These are phyloP conservation scores for Tremella yokohamensis DNA, from an alignment of 768 basidiomycete genomes.

Conservation along the genomic window DNA sequence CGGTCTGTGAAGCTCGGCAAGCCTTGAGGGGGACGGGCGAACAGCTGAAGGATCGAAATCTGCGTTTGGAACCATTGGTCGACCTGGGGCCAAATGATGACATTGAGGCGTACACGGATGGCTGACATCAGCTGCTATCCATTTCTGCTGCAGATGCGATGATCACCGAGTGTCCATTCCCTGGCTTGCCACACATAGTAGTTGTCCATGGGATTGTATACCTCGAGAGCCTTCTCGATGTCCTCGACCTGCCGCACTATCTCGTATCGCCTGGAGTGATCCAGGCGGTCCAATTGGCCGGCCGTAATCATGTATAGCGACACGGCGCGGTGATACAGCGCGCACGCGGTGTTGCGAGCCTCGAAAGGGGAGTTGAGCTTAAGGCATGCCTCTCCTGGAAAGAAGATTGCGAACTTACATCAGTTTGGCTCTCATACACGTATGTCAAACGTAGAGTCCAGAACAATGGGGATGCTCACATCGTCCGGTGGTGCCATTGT, in stretches of 20 bases:
- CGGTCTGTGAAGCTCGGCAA: neutral
- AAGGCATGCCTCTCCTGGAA: neutral
- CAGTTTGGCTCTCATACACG: conserved; percentile 2
- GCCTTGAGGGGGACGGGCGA: neutral
- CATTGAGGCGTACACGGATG: neutral
- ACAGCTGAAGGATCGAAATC: neutral
- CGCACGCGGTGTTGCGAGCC: neutral
- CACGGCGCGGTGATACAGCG: neutral
- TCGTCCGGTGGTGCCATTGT: neutral
- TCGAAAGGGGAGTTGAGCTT: neutral
- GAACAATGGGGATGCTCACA: neutral
- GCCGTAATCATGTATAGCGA: neutral
- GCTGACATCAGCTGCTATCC: neutral
- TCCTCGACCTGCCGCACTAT: neutral
- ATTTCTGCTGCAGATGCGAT: neutral
- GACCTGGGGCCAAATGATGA: neutral
- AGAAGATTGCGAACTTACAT: neutral
- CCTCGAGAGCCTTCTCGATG: neutral
- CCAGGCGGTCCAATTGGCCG: neutral
- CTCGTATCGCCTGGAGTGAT: neutral
- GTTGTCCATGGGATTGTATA: neutral
- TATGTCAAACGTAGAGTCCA: too few relatives aligned
- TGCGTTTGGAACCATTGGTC: neutral
- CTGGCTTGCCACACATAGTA: conserved; percentile 1
- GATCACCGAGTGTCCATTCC: neutral